phyloP scores from a whole-genome alignment of 2,329 filamentous ascomycete species.

The Cladosporium halotolerans region DNA sequence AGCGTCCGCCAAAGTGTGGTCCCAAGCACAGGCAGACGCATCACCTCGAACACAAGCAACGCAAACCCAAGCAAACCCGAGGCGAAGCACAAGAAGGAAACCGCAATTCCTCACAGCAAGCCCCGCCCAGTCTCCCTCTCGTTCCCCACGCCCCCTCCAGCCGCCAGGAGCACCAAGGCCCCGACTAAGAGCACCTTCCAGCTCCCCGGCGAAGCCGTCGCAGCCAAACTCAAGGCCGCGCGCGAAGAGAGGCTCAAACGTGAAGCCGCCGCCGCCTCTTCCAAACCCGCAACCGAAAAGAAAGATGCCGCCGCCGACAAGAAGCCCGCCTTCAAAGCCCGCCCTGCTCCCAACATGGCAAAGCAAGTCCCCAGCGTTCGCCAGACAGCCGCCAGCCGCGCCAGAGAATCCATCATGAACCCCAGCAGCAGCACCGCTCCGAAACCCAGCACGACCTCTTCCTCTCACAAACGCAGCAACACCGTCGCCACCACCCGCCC shows the following conservation, averaged over 20 bases:
- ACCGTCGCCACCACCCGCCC: slow-evolving; percentile 19
- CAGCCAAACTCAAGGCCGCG: slow-evolving; percentile 47
- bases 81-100: slow-evolving; percentile 22
- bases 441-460: not conserved
- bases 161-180: slow-evolving; percentile 45
- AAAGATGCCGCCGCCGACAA: slow-evolving; percentile 26
- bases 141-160: slow-evolving; percentile 43
- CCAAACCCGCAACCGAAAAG: slow-evolving; percentile 24
- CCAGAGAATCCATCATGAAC: slow-evolving; percentile 35
- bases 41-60: slow-evolving; percentile 16
- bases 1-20: slow-evolving; percentile 11
- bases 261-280: slow-evolving; percentile 32
- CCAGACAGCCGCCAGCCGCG: slow-evolving; percentile 42
- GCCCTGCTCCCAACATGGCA: slow-evolving; percentile 34
- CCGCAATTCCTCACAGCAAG: slow-evolving; percentile 34
- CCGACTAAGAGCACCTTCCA: slow-evolving; percentile 46
- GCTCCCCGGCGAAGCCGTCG: slow-evolving; percentile 48
- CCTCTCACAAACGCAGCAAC: slow-evolving; percentile 18
- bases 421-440: not conserved
- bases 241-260: slow-evolving; percentile 43
- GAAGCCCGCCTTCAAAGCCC: slow-evolving; percentile 41
- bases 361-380: slow-evolving; percentile 31
- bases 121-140: slow-evolving; percentile 42
- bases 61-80: slow-evolving; percentile 1
- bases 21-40: slow-evolving; percentile 1